phyloP scores from a whole-genome alignment of 179 eudicot genomes.

The Nepenthes alata region DNA sequence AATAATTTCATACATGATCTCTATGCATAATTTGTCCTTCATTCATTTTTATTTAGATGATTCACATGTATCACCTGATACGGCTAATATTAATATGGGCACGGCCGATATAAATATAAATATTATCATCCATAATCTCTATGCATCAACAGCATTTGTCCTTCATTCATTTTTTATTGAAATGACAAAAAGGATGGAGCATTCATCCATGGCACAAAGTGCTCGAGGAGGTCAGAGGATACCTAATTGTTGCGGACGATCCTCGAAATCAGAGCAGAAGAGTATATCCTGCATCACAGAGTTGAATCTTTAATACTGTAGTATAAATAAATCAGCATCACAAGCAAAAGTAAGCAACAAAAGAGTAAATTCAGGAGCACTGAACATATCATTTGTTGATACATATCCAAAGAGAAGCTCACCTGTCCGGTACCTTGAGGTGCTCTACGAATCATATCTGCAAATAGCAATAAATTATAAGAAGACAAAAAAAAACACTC shows the following conservation, averaged over 20 bases:
- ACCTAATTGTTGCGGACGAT: conserved; percentile 63
- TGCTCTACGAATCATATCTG: conserved; percentile 44
- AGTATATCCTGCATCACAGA: conserved; percentile 41
- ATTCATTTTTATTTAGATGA: background rate
- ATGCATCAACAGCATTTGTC: too few species aligned
- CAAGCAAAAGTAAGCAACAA: conserved; percentile 3
- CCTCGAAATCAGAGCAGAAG: conserved; percentile 47
- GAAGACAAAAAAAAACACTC: background rate
- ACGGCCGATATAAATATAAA: too few species aligned
- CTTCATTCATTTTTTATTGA: too few species aligned
- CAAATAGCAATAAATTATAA: conserved; percentile 18
- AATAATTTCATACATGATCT: background rate
- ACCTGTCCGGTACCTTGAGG: conserved; percentile 48
- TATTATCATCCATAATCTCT: too few species aligned
- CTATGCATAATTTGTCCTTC: background rate
- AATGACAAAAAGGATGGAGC: too few species aligned
- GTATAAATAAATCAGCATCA: background rate
- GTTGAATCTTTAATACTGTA: conserved; percentile 6
- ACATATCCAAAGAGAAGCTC: conserved; percentile 17
- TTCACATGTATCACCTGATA: background rate
- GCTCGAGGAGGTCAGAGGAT: conserved; percentile 1
- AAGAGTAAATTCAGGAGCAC: background rate
- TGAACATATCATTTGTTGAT: background rate
- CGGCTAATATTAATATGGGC: too few species aligned
- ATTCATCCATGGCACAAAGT: too few species aligned